phyloP scores from a whole-genome alignment of 768 basidiomycete species.

The Favolaschia claudopus region DNA sequence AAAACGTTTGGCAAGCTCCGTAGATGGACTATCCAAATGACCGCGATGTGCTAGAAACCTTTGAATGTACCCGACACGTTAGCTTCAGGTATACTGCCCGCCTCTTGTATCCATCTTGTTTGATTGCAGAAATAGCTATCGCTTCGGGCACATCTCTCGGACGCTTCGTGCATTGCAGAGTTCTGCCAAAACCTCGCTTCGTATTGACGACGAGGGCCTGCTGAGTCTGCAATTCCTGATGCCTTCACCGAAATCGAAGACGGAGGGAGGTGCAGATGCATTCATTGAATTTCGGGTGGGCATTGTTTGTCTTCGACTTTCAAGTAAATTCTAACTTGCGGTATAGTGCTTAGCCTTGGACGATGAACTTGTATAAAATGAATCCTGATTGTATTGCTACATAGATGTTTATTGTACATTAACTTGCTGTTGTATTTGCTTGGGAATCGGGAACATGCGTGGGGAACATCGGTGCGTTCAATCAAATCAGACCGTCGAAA shows the following conservation, averaged over 20 bases:
- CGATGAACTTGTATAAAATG: constrained; percentile 33
- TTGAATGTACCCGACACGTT: constrained; percentile 77
- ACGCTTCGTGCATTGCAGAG: constrained; percentile 79
- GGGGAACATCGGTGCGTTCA: neutral
- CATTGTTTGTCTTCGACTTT: constrained; percentile 39
- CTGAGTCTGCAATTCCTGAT: constrained; percentile 92
- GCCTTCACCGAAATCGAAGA: constrained; percentile 58
- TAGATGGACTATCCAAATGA: constrained; percentile 98
- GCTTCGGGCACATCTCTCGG: constrained; percentile 77
- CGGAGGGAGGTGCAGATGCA: constrained; percentile 54
- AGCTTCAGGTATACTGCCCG: constrained; percentile 67
- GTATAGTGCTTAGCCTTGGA: constrained; percentile 53
- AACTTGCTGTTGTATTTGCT: neutral
- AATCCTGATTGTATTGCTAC: constrained; percentile 8
- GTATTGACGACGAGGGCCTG: constrained; percentile 84
- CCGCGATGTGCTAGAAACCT: constrained; percentile 87
- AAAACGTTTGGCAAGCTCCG: neutral
- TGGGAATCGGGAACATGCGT: neutral
- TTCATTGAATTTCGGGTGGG: constrained; percentile 93
- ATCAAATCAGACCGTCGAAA: constrained; percentile 21
- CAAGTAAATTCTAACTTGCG: neutral
- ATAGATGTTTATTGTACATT: constrained; percentile 9
- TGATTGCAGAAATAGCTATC: constrained; percentile 63
- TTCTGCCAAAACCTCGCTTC: constrained; percentile 87
- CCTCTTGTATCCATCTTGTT: neutral